Evolutionary conservation across 768 basidiomycete species (phyloP), one percentile per base, ranked within the genome.

Genomic region (Cantharellus anzutake): DNA sequence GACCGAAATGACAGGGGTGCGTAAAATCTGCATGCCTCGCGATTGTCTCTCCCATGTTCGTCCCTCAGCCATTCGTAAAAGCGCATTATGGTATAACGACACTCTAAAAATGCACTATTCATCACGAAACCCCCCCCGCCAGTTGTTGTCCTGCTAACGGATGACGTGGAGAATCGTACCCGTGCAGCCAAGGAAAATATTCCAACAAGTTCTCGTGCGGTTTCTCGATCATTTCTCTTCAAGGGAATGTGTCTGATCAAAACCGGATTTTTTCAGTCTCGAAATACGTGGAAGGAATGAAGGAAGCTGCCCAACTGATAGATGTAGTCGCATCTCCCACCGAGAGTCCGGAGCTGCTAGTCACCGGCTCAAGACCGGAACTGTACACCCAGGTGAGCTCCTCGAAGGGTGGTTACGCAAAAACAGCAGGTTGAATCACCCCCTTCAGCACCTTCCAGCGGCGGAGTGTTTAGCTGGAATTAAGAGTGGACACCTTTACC

Each of bases 1-100:
- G 96, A 99, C 68, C 77, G 86, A 37, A 98, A 98, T 67, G 96
- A 98, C 68, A 73, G 96, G 78, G 85, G 92, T 88, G 61, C 39
- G 71, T 67, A 4, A 14, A 4, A 2, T 4, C 20, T n/a, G 2
- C 40, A 37, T 37, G 7, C 2, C 16, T 51, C 37, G 40, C 38
- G 3, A 35, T 39, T n/a, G 38, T 4, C n/a, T 7, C 41, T 39
- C n/a, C 14, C 56, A 3, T 42, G 14, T 3, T 53, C 3, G 39
- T 7, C 20, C 2, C 14, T 37, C 63, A 92, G 93, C 88, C 3
- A 99, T 99, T 61, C 80, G 96, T 56, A 84, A 80, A 67, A 85
- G 88, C 1, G 77, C 89, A 1, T 72, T 79, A 51, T 99, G 93
- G 90, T 99, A 97, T 70, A 79, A 79, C 51, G 68, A 29, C 20